These are phyloP conservation scores for Heracleum sosnowskyi DNA, from an alignment of 129 eudicot species.

Conservation along the genomic window DNA sequence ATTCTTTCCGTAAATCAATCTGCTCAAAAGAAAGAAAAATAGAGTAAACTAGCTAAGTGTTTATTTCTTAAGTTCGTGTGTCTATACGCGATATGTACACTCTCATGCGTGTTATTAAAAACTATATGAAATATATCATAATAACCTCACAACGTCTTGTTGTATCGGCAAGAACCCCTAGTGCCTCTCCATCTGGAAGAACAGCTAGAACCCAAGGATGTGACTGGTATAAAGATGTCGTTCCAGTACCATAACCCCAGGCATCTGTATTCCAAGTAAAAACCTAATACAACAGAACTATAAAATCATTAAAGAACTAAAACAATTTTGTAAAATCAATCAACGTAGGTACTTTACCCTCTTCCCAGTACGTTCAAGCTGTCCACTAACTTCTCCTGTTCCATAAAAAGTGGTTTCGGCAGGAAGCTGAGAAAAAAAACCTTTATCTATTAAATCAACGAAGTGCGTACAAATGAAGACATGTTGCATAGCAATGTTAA, in stretches of 20 bases:
- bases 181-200: conserved; percentile 74
- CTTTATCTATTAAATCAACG: conserved; percentile 10
- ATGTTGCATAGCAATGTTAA: neutral
- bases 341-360: conserved; percentile 36
- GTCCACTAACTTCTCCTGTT: conserved; percentile 98
- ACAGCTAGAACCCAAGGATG: conserved; percentile 94
- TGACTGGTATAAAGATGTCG: conserved; percentile 85
- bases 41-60: neutral
- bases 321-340: neutral
- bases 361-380: conserved; percentile 95
- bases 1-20: conserved; percentile 81
- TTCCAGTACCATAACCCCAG: conserved; percentile 80
- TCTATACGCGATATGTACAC: neutral
- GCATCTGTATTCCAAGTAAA: conserved; percentile 96
- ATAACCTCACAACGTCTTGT: conserved; percentile 90
- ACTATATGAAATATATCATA: neutral
- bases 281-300: conserved; percentile 31
- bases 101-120: neutral
- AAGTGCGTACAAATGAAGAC: conserved; percentile 2
- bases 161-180: conserved; percentile 94
- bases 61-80: neutral
- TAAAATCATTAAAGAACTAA: neutral
- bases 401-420: conserved; percentile 85
- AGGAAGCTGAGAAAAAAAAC: conserved; percentile 50
- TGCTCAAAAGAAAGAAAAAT: conserved; percentile 24